Evolutionary conservation across 202 grass and related monocot genomes (phyloP).

Genomic region (Elaeis oleifera): DNA sequence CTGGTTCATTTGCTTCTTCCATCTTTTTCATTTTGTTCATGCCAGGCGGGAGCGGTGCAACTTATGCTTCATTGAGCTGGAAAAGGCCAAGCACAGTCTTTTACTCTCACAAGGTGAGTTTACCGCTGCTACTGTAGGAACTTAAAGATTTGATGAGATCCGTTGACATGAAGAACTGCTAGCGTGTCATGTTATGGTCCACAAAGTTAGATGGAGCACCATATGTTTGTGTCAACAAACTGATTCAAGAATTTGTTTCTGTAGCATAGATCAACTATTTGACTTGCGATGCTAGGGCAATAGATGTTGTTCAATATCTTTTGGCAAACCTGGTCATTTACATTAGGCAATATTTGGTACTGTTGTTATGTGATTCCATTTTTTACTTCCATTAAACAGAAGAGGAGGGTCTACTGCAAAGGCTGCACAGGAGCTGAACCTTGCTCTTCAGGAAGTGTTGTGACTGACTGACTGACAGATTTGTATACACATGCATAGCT

Average conservation of each 20-base stretch:
- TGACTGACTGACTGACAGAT: conserved; percentile 39
- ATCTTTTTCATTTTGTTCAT: conserved; percentile 21
- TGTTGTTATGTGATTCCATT: neutral
- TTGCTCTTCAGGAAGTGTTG: conserved; percentile 79
- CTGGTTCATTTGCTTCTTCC: conserved; percentile 23
- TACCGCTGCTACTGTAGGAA: neutral
- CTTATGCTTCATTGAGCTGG: conserved; percentile 90
- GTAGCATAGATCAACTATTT: too few species aligned
- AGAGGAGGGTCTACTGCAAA: conserved; percentile 78
- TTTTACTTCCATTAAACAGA: conserved; percentile 39
- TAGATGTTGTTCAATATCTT: too few species aligned
- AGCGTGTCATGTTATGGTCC: too few species aligned
- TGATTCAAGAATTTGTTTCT: too few species aligned
- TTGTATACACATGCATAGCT: conserved; percentile 21
- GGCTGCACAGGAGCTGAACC: conserved; percentile 71
- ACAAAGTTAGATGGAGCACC: too few species aligned
- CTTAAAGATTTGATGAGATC: neutral
- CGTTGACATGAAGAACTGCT: too few species aligned
- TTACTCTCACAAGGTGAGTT: conserved; percentile 51
- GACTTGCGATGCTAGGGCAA: too few species aligned
- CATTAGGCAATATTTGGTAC: too few species aligned
- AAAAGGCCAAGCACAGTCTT: conserved; percentile 83
- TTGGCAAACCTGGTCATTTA: too few species aligned
- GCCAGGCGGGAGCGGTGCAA: conserved; percentile 83
- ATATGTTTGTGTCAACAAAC: too few species aligned